Conservation (phyloP, 2,329 filamentous ascomycete genomes). For the Phoma sp. region DNA sequence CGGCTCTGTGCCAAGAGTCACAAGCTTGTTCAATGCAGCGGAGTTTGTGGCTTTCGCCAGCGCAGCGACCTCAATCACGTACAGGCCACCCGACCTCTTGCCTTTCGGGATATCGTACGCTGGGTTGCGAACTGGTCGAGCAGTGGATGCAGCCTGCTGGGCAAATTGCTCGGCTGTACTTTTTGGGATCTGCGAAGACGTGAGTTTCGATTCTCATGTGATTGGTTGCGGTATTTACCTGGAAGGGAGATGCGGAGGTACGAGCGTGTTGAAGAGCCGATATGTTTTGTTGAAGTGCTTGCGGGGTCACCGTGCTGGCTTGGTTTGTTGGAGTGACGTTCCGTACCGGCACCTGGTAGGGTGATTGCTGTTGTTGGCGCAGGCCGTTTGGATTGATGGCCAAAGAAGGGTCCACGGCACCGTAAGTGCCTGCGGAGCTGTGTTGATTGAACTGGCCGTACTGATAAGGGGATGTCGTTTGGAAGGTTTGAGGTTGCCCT, state of each 20-base stretch:
- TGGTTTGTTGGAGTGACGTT: constrained; percentile 32
- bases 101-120: constrained; percentile 44
- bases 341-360: constrained; percentile 37
- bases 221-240: constrained; percentile 29
- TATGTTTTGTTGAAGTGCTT: constrained; percentile 37
- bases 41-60: constrained; percentile 54
- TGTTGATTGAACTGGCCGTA: constrained; percentile 41
- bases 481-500: constrained; percentile 28
- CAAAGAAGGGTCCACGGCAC: constrained; percentile 38
- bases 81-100: constrained; percentile 48
- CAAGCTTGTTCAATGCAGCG: constrained; percentile 50
- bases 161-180: constrained; percentile 35
- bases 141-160: constrained; percentile 25
- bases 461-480: constrained; percentile 41
- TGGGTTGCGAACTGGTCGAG: constrained; percentile 35
- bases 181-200: constrained; percentile 30
- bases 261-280: constrained; percentile 25
- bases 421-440: constrained; percentile 27
- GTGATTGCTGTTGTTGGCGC: constrained; percentile 40
- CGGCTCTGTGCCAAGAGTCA: constrained; percentile 51
- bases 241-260: constrained; percentile 32
- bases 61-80: constrained; percentile 49
- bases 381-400: constrained; percentile 31
- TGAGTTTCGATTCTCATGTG: constrained; percentile 17
- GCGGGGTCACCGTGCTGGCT: constrained; percentile 36